Evolutionary conservation across 257 asterid genomes (phyloP).

Genomic region (Jaltomata sinuosa): DNA sequence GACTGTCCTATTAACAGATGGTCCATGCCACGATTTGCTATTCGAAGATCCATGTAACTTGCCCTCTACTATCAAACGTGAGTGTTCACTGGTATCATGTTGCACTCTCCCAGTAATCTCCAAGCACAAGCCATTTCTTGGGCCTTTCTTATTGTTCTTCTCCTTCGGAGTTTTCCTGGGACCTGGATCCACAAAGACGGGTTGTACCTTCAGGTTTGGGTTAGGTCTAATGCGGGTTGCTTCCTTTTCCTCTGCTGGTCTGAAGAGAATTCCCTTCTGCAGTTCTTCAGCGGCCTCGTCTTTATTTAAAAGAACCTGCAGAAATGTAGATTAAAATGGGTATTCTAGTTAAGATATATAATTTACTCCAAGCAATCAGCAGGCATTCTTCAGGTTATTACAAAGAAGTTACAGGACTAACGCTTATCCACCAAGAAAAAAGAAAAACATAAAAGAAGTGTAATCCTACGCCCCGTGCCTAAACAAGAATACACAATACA

Average conservation of each 20-base stretch:
- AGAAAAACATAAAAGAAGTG: not conserved
- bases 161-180: slow-evolving; percentile 44
- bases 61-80: slow-evolving; percentile 4
- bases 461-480: not conserved
- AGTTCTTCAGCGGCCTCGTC: slow-evolving; percentile 63
- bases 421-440: not conserved
- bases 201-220: slow-evolving; percentile 64
- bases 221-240: slow-evolving; percentile 66
- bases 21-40: slow-evolving; percentile 1
- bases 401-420: not conserved
- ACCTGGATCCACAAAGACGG: slow-evolving; percentile 73
- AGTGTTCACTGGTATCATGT: slow-evolving; percentile 38
- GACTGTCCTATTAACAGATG: not conserved
- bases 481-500: not conserved
- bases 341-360: not conserved
- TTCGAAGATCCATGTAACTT: slow-evolving; percentile 1
- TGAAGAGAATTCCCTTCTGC: slow-evolving; percentile 52
- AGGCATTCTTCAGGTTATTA: not conserved
- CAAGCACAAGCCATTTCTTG: slow-evolving; percentile 55
- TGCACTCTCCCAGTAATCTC: slow-evolving; percentile 94
- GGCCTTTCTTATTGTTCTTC: slow-evolving; percentile 23
- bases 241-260: slow-evolving; percentile 51
- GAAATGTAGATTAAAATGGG: not conserved
- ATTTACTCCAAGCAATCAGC: not conserved
- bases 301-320: slow-evolving; percentile 78